These are phyloP conservation scores for Echium plantagineum DNA, from an alignment of 257 asterid species.

Conservation along the genomic window DNA sequence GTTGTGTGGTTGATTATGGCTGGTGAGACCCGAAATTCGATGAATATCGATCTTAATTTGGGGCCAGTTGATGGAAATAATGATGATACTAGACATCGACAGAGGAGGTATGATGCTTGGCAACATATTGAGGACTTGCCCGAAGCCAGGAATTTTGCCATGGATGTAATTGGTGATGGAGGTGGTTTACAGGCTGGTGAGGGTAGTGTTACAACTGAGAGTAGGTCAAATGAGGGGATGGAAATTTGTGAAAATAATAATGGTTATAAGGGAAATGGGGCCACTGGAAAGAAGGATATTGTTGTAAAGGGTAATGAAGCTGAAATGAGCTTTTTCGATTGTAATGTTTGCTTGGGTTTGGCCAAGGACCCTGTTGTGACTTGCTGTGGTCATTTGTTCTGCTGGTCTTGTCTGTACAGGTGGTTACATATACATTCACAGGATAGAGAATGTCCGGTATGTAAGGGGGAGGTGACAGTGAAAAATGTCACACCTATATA, in stretches of 20 bases:
- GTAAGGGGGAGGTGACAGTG: constrained; percentile 81
- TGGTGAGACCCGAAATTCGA: constrained; percentile 11
- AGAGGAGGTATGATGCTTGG: constrained; percentile 52
- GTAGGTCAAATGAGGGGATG: constrained; percentile 25
- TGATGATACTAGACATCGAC: constrained; percentile 31
- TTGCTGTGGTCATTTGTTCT: constrained; percentile 89
- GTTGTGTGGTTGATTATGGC: background rate
- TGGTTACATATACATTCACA: constrained; percentile 84
- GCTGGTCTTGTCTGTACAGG: constrained; percentile 93
- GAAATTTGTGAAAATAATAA: constrained; percentile 40
- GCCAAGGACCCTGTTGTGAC: constrained; percentile 90
- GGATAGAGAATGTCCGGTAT: constrained; percentile 83
- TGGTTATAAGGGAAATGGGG: constrained; percentile 32
- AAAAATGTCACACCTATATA: constrained; percentile 75
- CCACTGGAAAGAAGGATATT: constrained; percentile 45
- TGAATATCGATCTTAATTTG: constrained; percentile 92
- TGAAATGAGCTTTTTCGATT: constrained; percentile 70
- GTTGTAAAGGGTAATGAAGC: constrained; percentile 44
- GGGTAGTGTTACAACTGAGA: constrained; percentile 58
- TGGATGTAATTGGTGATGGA: constrained; percentile 35
- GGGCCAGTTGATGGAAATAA: constrained; percentile 62
- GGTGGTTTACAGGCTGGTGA: constrained; percentile 57
- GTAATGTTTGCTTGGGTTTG: constrained; percentile 85
- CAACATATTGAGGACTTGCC: constrained; percentile 54
- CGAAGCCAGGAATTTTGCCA: constrained; percentile 48